Percentiles rank a stretch among this genome's conserved stretches.
phyloP scores from a whole-genome alignment of 2,329 filamentous ascomycete species.

The Ascochyta pisi region DNA sequence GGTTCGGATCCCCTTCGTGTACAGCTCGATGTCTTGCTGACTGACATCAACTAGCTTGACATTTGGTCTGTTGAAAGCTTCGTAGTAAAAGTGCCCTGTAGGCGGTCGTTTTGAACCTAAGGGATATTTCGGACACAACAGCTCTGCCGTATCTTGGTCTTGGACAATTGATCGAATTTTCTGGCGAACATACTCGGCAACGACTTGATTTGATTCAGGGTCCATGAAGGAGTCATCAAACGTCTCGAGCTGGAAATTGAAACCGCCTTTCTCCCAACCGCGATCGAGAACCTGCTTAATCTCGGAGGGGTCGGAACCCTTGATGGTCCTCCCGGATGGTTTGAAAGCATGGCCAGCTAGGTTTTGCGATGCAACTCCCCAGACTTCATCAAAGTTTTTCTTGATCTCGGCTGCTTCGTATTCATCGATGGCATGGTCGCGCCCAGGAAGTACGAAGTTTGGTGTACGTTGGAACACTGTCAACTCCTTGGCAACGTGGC shows the following conservation, averaged over 20 bases:
- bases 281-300: too few species aligned
- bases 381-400: constrained; percentile 45
- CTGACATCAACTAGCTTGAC: constrained; percentile 55
- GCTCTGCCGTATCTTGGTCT: constrained; percentile 19
- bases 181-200: too few species aligned
- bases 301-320: too few species aligned
- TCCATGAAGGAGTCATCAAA: too few species aligned
- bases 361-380: too few species aligned
- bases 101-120: constrained; percentile 34
- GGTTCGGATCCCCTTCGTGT: constrained; percentile 57
- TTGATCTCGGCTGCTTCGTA: constrained; percentile 18
- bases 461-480: constrained; percentile 70
- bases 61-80: constrained; percentile 52
- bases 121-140: constrained; percentile 49
- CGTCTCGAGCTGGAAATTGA: too few species aligned
- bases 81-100: constrained; percentile 44
- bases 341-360: too few species aligned
- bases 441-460: constrained; percentile 28
- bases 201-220: too few species aligned
- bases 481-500: constrained; percentile 51
- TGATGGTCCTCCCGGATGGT: too few species aligned
- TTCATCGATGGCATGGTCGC: constrained; percentile 17
- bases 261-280: too few species aligned
- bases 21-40: constrained; percentile 53
- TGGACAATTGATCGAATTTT: too few species aligned